These are phyloP conservation scores for Salvia sclarea DNA, from an alignment of 305 asterid genomes.

Conservation along the genomic window DNA sequence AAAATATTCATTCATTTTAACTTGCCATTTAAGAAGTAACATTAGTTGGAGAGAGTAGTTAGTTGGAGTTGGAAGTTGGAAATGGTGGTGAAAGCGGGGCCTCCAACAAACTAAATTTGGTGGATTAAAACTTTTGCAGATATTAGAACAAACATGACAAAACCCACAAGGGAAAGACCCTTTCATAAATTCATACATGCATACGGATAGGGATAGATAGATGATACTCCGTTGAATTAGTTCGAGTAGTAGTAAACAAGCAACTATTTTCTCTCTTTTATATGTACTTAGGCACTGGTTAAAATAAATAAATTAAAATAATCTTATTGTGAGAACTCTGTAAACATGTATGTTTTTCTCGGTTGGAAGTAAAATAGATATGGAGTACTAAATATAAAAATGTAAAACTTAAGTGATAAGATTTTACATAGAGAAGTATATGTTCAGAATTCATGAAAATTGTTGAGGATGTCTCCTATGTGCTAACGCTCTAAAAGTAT, in stretches of 20 bases:
- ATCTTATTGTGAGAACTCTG: no score
- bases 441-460: no score
- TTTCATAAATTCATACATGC: slow-evolving; percentile 11
- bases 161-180: neutral
- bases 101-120: slow-evolving; percentile 33
- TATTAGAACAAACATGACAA: slow-evolving; percentile 12
- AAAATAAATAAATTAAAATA: no score
- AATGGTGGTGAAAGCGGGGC: slow-evolving; percentile 18
- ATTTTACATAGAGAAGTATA: no score
- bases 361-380: no score
- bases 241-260: slow-evolving; percentile 55
- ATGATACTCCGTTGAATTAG: slow-evolving; percentile 33
- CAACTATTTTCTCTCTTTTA: slow-evolving; percentile 32
- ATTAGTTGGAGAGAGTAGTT: neutral
- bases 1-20: no score
- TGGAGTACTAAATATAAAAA: no score
- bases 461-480: no score
- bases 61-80: neutral
- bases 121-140: neutral
- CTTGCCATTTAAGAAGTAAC: neutral
- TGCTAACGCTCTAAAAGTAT: no score
- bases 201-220: neutral
- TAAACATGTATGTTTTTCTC: no score
- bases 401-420: no score
- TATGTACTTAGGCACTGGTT: no score